phyloP scores from a whole-genome alignment of 345 rosid genomes.

The Erucastrum elatum region DNA sequence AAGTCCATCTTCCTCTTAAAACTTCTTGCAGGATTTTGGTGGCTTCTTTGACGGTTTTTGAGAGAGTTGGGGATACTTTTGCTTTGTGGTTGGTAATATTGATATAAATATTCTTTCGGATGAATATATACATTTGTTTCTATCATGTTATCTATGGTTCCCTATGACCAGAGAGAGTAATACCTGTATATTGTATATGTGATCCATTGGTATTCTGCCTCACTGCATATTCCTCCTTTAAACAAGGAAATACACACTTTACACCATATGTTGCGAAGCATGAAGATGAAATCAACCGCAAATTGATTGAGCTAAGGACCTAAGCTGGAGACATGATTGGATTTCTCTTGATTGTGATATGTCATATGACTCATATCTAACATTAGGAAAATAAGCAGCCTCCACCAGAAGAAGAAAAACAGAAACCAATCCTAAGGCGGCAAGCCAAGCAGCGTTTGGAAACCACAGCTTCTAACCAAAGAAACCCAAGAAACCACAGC shows the following conservation, averaged over 20 bases:
- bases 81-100: too few relatives aligned
- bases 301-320: constrained; percentile 56
- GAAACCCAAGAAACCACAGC: constrained; percentile 19
- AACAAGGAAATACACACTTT: constrained; percentile 58
- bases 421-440: constrained; percentile 25
- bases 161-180: neutral
- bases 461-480: neutral
- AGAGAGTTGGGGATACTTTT: too few relatives aligned
- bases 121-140: too few relatives aligned
- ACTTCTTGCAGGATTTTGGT: too few relatives aligned
- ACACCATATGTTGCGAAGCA: constrained; percentile 58
- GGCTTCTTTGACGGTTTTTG: too few relatives aligned
- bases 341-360: neutral
- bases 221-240: constrained; percentile 8
- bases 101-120: too few relatives aligned
- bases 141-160: too few relatives aligned
- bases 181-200: neutral
- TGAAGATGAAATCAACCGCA: constrained; percentile 62
- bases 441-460: constrained; percentile 12
- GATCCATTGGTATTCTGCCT: constrained; percentile 3
- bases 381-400: constrained; percentile 45
- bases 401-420: constrained; percentile 25
- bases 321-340: constrained; percentile 51
- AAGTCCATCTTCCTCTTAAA: too few relatives aligned
- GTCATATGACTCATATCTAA: neutral